These are phyloP conservation scores for Gentiana straminea DNA, from an alignment of 257 asterid species.

Conservation along the genomic window DNA sequence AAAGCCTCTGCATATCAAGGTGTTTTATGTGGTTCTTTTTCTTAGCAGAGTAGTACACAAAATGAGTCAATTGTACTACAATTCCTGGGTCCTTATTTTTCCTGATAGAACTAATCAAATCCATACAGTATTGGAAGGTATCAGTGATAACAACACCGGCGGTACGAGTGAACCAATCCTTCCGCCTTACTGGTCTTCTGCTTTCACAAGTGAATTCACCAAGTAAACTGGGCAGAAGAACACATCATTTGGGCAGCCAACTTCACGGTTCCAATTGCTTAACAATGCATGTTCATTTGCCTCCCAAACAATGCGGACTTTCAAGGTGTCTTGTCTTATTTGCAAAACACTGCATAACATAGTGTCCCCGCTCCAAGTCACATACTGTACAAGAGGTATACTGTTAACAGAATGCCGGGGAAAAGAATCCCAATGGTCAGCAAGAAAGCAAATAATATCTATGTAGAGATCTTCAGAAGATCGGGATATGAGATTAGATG, in stretches of 20 bases:
- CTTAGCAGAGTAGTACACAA: neutral
- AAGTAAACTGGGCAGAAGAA: neutral
- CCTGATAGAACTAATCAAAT: too few relatives aligned
- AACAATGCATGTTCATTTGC: too few relatives aligned
- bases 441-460: neutral
- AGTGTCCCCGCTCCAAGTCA: neutral
- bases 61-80: neutral
- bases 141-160: neutral
- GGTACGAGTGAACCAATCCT: neutral
- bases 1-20: neutral
- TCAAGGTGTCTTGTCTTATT: too few relatives aligned
- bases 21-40: neutral
- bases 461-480: neutral
- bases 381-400: neutral
- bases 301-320: too few relatives aligned
- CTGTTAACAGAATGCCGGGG: neutral
- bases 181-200: neutral
- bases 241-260: too few relatives aligned
- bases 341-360: too few relatives aligned
- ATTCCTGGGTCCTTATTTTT: too few relatives aligned
- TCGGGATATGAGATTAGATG: neutral
- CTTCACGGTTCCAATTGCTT: too few relatives aligned
- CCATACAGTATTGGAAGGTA: neutral
- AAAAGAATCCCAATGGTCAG: neutral
- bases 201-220: neutral